Conservation (phyloP, 176 grass and related monocot species). For the Oryza coarctata region DNA sequence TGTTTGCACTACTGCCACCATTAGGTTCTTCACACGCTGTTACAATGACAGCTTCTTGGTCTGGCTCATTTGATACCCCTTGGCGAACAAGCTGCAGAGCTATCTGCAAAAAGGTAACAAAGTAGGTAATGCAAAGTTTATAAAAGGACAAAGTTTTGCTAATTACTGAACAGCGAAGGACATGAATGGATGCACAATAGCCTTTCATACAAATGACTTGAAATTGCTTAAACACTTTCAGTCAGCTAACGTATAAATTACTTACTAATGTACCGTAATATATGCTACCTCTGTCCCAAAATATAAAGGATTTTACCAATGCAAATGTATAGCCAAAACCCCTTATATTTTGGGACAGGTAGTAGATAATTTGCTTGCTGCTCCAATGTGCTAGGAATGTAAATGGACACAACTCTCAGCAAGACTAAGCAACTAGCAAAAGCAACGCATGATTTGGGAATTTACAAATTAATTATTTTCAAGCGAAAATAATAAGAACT, state of each 20-base stretch:
- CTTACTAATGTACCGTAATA: not conserved
- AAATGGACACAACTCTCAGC: not conserved
- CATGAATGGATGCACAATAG: constrained; percentile 10
- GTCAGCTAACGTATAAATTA: not conserved
- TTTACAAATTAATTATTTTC: not conserved
- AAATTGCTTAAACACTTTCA: constrained; percentile 13
- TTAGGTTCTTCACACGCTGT: constrained; percentile 37
- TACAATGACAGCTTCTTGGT: constrained; percentile 35
- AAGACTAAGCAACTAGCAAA: not conserved
- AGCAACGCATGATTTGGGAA: not conserved
- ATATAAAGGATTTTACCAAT: no score
- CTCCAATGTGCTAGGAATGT: constrained; percentile 3
- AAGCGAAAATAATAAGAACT: not conserved
- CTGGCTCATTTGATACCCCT: constrained; percentile 57
- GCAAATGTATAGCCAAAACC: no score
- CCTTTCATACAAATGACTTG: constrained; percentile 18
- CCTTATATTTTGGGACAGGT: no score
- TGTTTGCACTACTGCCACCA: constrained; percentile 18
- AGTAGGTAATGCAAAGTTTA: constrained; percentile 23
- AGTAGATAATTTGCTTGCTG: not conserved
- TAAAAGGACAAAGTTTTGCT: constrained; percentile 3
- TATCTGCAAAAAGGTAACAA: constrained; percentile 53
- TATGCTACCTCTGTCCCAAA: no score
- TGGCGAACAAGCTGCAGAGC: constrained; percentile 82
- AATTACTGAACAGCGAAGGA: constrained; percentile 3